Conservation (phyloP, 2,329 filamentous ascomycete species). For the Fusarium praegraminearum region DNA sequence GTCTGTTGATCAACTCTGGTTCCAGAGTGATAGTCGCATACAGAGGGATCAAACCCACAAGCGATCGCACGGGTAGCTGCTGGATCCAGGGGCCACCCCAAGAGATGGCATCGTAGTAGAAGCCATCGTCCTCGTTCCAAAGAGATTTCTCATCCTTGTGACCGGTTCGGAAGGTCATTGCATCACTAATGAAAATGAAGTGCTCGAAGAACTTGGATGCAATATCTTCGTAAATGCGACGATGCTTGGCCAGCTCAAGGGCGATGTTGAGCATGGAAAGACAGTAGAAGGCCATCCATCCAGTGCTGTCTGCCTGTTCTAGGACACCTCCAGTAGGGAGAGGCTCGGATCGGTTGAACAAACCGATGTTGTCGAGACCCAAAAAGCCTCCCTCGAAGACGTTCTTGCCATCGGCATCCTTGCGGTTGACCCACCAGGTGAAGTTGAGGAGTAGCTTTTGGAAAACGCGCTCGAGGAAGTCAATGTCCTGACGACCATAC, state of each 20-base stretch:
- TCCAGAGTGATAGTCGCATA: constrained; percentile 94
- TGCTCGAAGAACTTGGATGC: constrained; percentile 99
- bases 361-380: constrained; percentile 94
- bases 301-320: constrained; percentile 96
- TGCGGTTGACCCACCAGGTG: constrained; percentile 99
- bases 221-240: constrained; percentile 95
- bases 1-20: constrained; percentile 90
- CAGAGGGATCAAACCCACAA: constrained; percentile 93
- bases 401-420: constrained; percentile 94
- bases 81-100: constrained; percentile 95
- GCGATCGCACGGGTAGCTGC: constrained; percentile 89
- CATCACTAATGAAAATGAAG: constrained; percentile 97
- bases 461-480: constrained; percentile 96
- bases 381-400: constrained; percentile 97
- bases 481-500: constrained; percentile 92
- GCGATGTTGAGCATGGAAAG: constrained; percentile 97
- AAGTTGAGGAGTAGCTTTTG: constrained; percentile 97
- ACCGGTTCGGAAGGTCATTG: constrained; percentile 86
- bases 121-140: constrained; percentile 96
- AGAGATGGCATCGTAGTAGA: constrained; percentile 98
- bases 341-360: constrained; percentile 97
- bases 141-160: constrained; percentile 81
- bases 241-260: constrained; percentile 93
- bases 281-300: constrained; percentile 99
- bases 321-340: constrained; percentile 92